Percentiles rank a stretch among this genome's conserved stretches.
Evolutionary conservation across 2,329 filamentous ascomycete species (phyloP).

Genomic region (Penicillium sumatraense): DNA sequence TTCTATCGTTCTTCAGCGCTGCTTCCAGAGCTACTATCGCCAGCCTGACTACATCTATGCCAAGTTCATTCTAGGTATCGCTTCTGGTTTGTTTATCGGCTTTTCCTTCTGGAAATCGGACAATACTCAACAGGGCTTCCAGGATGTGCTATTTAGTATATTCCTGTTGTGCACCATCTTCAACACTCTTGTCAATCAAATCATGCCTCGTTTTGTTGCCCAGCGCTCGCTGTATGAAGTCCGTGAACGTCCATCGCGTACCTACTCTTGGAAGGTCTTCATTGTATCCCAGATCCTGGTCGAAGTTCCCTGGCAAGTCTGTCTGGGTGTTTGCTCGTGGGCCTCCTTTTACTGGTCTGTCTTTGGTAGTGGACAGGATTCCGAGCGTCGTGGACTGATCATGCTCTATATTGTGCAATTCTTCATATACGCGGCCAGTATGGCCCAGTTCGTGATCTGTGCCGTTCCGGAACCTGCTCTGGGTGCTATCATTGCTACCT

Average conservation of each 20-base stretch:
- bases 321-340: constrained; percentile 24
- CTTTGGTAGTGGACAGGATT: constrained; percentile 15
- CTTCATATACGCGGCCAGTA: constrained; percentile 15
- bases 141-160: constrained; percentile 82
- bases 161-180: constrained; percentile 70
- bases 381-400: constrained; percentile 20
- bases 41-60: constrained; percentile 83
- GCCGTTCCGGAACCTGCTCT: constrained; percentile 8
- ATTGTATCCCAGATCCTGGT: constrained; percentile 80
- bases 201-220: constrained; percentile 80
- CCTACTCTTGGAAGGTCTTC: constrained; percentile 82
- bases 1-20: constrained; percentile 66
- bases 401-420: constrained; percentile 29
- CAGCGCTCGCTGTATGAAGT: constrained; percentile 81
- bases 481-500: constrained; percentile 20
- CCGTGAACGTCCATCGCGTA: constrained; percentile 78
- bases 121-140: constrained; percentile 74
- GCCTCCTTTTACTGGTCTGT: constrained; percentile 29
- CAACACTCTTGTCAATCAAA: constrained; percentile 54
- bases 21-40: constrained; percentile 87
- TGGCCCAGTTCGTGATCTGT: constrained; percentile 13
- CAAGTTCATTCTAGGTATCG: constrained; percentile 69
- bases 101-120: constrained; percentile 76
- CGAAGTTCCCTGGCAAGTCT: constrained; percentile 78
- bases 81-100: constrained; percentile 72